Conservation (phyloP, 371 early-diverging fungal genomes). For the Rhizopus stolonifer region DNA sequence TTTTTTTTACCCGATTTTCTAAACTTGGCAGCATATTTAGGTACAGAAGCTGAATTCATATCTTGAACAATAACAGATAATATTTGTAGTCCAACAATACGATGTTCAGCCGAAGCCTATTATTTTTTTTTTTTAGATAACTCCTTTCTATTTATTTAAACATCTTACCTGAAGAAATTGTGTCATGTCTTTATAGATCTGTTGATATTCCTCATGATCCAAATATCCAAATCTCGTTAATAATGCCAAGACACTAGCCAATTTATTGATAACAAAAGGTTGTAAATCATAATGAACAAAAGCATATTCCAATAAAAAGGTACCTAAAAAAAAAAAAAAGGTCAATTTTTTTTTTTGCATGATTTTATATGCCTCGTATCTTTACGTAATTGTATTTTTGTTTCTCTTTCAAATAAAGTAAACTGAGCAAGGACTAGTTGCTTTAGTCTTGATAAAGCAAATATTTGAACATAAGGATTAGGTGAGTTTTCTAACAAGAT, state of each 20-base stretch:
- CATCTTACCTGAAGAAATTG: constrained; percentile 68
- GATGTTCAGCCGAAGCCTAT: constrained; percentile 58
- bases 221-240: constrained; percentile 81
- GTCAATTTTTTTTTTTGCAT: not conserved
- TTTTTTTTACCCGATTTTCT: constrained; percentile 55
- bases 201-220: constrained; percentile 66
- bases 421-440: constrained; percentile 70
- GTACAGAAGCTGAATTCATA: constrained; percentile 55
- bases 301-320: constrained; percentile 64
- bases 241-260: constrained; percentile 67
- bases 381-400: constrained; percentile 66
- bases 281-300: constrained; percentile 58
- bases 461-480: constrained; percentile 69
- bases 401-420: constrained; percentile 54
- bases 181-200: constrained; percentile 59
- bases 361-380: not conserved
- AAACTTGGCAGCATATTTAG: constrained; percentile 62
- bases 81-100: constrained; percentile 62
- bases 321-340: constrained; percentile 29
- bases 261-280: constrained; percentile 61
- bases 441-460: constrained; percentile 63
- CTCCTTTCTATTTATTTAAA: not conserved
- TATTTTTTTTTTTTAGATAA: not conserved
- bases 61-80: constrained; percentile 53
- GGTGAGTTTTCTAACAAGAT: constrained; percentile 67